These are phyloP conservation scores for Cladosporium colombiae DNA, from an alignment of 2,329 filamentous ascomycete species.

Conservation along the genomic window DNA sequence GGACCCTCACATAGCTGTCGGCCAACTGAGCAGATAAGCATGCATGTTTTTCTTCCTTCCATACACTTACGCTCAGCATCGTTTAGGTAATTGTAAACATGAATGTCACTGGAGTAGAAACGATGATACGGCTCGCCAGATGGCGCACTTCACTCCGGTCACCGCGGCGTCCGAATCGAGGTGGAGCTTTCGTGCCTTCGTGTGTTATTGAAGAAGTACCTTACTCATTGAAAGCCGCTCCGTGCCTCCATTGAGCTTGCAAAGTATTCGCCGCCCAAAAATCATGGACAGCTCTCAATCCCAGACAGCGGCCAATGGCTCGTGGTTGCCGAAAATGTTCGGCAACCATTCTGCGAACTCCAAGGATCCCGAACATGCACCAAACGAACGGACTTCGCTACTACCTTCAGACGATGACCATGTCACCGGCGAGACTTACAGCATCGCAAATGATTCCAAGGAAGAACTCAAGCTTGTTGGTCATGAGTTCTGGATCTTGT, in stretches of 20 bases:
- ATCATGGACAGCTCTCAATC: not conserved
- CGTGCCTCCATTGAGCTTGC: not conserved
- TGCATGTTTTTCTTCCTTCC: not conserved
- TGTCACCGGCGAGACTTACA: conserved; percentile 39
- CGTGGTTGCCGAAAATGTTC: conserved; percentile 3
- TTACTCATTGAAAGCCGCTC: not conserved
- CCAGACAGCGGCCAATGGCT: not conserved
- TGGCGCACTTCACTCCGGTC: not conserved
- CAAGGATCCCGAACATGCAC: conserved; percentile 10
- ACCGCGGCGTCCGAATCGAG: not conserved
- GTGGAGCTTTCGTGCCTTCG: not conserved
- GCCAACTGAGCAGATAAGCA: conserved; percentile 13
- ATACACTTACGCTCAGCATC: not conserved
- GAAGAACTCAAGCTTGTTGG: conserved; percentile 44
- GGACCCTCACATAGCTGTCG: conserved; percentile 5
- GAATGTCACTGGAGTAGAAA: not conserved
- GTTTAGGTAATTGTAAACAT: conserved; percentile 21
- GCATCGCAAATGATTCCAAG: conserved; percentile 40
- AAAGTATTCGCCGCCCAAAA: not conserved
- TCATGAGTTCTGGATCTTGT: conserved; percentile 66
- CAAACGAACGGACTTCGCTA: conserved; percentile 46
- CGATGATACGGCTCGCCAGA: not conserved
- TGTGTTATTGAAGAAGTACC: not conserved
- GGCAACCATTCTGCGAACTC: not conserved
- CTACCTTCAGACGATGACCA: conserved; percentile 42